Conservation (phyloP, 1,284 basidiomycete species). For the Pyrrhoderma lamaoense region DNA sequence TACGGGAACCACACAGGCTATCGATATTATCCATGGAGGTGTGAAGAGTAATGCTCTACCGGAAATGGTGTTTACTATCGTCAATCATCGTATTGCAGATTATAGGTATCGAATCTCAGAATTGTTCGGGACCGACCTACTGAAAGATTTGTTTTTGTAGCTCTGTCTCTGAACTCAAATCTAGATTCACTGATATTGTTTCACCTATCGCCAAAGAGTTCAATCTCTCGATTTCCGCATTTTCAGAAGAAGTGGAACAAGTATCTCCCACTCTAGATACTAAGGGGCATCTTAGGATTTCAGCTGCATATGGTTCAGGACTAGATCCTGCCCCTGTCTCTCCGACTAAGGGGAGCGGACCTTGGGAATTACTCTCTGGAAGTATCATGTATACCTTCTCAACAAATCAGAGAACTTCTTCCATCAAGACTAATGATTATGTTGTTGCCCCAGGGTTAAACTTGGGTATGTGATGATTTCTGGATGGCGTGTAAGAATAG, state of each 20-base stretch:
- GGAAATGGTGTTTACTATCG: constrained; percentile 30
- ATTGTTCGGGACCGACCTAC: too few relatives aligned
- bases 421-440: constrained; percentile 24
- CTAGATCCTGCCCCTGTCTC: constrained; percentile 44
- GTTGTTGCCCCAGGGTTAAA: constrained; percentile 36
- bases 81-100: constrained; percentile 40
- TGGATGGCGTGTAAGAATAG: background rate
- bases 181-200: constrained; percentile 29
- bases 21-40: constrained; percentile 41
- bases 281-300: constrained; percentile 20
- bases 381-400: constrained; percentile 37
- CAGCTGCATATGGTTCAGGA: constrained; percentile 28
- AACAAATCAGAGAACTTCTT: constrained; percentile 21
- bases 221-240: constrained; percentile 28
- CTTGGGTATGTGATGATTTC: constrained; percentile 28
- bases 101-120: constrained; percentile 18
- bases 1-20: constrained; percentile 44
- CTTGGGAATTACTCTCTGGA: constrained; percentile 42
- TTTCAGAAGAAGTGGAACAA: constrained; percentile 9
- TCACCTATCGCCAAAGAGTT: constrained; percentile 26
- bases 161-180: constrained; percentile 29
- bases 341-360: constrained; percentile 33
- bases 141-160: constrained; percentile 20
- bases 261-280: background rate
- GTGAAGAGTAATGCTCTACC: constrained; percentile 42